Conservation (phyloP, 2,329 filamentous ascomycete species). For the Ceratocystis cacaofunesta region DNA sequence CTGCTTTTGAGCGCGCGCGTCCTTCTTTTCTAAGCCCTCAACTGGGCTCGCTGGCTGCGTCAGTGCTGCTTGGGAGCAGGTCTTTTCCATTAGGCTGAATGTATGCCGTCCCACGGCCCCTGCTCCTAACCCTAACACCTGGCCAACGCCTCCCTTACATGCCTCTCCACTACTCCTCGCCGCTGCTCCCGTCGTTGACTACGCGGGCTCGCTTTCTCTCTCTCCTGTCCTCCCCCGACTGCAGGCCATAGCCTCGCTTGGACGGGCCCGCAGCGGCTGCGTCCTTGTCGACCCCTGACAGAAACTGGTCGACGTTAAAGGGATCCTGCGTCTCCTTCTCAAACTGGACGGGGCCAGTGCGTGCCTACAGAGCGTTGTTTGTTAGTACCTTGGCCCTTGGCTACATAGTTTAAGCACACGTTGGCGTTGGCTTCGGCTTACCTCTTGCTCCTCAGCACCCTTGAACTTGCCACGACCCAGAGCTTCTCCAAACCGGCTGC, state of each 20-base stretch:
- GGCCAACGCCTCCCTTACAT: not conserved
- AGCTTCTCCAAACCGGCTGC: constrained; percentile 69
- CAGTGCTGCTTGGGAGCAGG: too few species aligned
- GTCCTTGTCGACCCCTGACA: constrained; percentile 59
- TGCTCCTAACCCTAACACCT: too few species aligned
- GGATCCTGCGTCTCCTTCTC: constrained; percentile 77
- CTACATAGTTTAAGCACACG: not conserved
- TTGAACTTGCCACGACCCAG: constrained; percentile 84
- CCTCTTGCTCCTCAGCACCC: constrained; percentile 69
- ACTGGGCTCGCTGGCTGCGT: too few species aligned
- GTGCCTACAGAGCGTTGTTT: constrained; percentile 33
- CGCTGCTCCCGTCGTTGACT: constrained; percentile 46
- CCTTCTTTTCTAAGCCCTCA: too few species aligned
- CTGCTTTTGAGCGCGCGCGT: too few species aligned
- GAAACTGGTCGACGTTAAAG: constrained; percentile 88
- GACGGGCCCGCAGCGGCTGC: constrained; percentile 30
- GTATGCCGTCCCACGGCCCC: too few species aligned
- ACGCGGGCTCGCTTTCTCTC: constrained; percentile 61
- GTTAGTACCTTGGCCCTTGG: not conserved
- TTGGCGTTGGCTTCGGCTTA: constrained; percentile 27
- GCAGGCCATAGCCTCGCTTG: constrained; percentile 64
- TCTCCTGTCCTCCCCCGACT: constrained; percentile 41
- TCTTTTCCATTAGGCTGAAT: too few species aligned
- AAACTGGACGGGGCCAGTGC: constrained; percentile 89
- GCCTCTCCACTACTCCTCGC: not conserved